A percentile compares a stretch with the other conserved stretches of the same genome.
phyloP scores from a whole-genome alignment of 1,284 basidiomycete species.

The Ceratobasidium papillatum region DNA sequence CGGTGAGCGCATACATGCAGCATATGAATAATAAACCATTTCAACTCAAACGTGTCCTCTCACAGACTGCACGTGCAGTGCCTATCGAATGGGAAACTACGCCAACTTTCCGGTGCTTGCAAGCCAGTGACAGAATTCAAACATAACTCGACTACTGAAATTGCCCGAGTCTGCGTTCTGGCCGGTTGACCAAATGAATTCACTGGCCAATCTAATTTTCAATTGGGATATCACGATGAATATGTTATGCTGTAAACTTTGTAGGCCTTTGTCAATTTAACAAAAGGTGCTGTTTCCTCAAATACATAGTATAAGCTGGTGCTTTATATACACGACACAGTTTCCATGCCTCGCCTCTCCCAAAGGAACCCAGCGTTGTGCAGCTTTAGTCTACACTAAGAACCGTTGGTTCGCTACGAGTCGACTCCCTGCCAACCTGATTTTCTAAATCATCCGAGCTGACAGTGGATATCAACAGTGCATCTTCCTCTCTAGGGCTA shows the following conservation, averaged over 20 bases:
- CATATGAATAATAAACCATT: constrained; percentile 23
- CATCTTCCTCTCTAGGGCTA: constrained; percentile 9
- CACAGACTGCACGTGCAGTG: constrained; percentile 47
- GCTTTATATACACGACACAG: too few relatives aligned
- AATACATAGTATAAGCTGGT: too few relatives aligned
- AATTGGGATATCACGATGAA: neutral
- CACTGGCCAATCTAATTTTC: neutral
- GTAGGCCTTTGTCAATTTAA: too few relatives aligned
- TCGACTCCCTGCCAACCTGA: neutral
- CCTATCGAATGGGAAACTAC: constrained; percentile 52
- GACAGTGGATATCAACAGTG: neutral
- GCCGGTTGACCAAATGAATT: neutral
- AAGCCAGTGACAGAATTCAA: constrained; percentile 50
- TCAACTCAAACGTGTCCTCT: neutral
- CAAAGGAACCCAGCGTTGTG: neutral
- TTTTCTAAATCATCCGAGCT: neutral
- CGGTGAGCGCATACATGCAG: constrained; percentile 45
- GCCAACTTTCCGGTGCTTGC: constrained; percentile 50
- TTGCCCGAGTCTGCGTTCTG: neutral
- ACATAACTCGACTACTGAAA: constrained; percentile 13
- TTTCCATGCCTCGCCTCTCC: too few relatives aligned
- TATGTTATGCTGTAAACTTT: neutral
- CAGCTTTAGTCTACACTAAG: neutral
- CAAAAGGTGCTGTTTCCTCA: too few relatives aligned
- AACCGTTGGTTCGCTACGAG: neutral